Percentiles rank a stretch among this genome's conserved stretches.
phyloP scores from a whole-genome alignment of 805 yeast genomes.

The Pichia exigua region DNA sequence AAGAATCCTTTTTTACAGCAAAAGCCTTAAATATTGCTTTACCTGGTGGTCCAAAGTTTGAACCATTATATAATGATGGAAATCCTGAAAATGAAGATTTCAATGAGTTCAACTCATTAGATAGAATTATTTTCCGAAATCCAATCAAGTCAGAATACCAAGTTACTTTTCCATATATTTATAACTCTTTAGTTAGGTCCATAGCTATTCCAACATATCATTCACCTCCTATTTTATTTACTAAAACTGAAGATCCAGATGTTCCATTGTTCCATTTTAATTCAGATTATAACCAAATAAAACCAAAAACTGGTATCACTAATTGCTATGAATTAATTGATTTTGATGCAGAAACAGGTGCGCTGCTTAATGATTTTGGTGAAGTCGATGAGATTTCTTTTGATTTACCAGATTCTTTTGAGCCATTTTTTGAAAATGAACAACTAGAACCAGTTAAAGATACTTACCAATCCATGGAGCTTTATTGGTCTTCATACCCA shows the following conservation, averaged over 20 bases:
- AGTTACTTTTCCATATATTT: conserved; percentile 80
- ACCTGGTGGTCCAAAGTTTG: conserved; percentile 96
- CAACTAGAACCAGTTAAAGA: conserved; percentile 37
- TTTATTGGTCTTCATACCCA: conserved; percentile 83
- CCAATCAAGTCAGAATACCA: conserved; percentile 76
- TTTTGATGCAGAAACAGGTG: conserved; percentile 23
- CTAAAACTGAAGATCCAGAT: conserved; percentile 41
- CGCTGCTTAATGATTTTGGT: conserved; percentile 27
- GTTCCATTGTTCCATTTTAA: conserved; percentile 51
- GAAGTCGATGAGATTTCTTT: conserved; percentile 27
- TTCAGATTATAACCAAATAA: conserved; percentile 49
- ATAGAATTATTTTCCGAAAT: conserved; percentile 72
- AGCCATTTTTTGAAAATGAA: conserved; percentile 45
- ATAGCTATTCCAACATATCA: conserved; percentile 59
- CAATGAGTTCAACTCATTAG: conserved; percentile 86
- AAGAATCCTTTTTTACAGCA: conserved; percentile 77
- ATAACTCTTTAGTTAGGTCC: conserved; percentile 66
- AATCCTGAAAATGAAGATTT: conserved; percentile 65
- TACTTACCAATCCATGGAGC: conserved; percentile 48
- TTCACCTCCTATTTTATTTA: conserved; percentile 48
- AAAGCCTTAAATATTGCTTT: conserved; percentile 80
- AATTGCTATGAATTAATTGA: conserved; percentile 12
- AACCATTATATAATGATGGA: conserved; percentile 65
- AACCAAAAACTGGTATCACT: conserved; percentile 18
- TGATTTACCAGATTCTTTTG: conserved; percentile 28